phyloP scores from a whole-genome alignment of 2,329 filamentous ascomycete genomes.

The Fusarium sulawesiense region DNA sequence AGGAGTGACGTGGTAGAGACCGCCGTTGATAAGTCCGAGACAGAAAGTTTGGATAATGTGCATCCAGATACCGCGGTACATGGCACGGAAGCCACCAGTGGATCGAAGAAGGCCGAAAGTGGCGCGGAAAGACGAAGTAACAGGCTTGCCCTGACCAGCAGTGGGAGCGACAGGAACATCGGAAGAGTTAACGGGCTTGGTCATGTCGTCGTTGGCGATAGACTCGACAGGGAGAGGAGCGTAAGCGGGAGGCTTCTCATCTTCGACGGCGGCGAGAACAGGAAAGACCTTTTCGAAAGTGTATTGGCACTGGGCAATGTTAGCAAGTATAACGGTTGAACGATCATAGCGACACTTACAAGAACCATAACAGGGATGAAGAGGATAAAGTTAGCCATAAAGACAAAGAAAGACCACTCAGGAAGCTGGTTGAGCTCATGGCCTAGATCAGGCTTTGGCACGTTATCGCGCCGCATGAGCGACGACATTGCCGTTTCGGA shows the following conservation, averaged over 20 bases:
- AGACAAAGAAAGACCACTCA: constrained; percentile 55
- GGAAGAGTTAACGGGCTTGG: constrained; percentile 48
- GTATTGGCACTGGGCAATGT: constrained; percentile 58
- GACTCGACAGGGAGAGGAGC: constrained; percentile 63
- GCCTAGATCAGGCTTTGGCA: constrained; percentile 20
- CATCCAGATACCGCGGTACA: constrained; percentile 74
- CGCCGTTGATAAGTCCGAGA: constrained; percentile 56
- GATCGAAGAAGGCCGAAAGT: constrained; percentile 67
- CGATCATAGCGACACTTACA: constrained; percentile 48
- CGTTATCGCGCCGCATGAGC: constrained; percentile 51
- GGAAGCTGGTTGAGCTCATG: constrained; percentile 17
- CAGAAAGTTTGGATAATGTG: constrained; percentile 53
- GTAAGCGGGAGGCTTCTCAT: constrained; percentile 67
- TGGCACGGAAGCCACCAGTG: constrained; percentile 71
- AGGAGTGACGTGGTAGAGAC: constrained; percentile 58
- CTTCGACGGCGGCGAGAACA: constrained; percentile 68
- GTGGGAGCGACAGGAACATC: constrained; percentile 41
- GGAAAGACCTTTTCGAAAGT: constrained; percentile 63
- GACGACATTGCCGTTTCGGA: constrained; percentile 21
- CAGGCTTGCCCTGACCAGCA: constrained; percentile 33
- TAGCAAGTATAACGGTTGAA: not conserved
- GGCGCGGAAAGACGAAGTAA: constrained; percentile 64
- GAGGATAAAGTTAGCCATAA: constrained; percentile 56
- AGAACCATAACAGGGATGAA: constrained; percentile 59
- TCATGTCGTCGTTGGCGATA: constrained; percentile 48